Conservation (phyloP, 1,284 basidiomycete genomes). For the Tilletia caries region DNA sequence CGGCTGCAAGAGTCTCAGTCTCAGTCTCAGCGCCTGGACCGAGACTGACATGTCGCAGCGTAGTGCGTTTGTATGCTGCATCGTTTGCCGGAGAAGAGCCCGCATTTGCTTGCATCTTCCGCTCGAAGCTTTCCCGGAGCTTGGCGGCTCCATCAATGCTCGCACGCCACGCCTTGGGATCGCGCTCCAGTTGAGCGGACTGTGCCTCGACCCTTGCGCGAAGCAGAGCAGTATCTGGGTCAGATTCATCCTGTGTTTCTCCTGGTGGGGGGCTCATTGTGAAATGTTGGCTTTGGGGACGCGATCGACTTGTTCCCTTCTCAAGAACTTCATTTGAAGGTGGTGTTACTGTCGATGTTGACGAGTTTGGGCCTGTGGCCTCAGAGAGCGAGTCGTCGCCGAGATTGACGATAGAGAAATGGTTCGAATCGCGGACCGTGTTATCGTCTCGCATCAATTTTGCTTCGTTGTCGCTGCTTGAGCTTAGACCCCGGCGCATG, state of each 20-base stretch:
- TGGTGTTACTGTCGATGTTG: slow-evolving; percentile 2
- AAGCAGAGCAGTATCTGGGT: slow-evolving; percentile 28
- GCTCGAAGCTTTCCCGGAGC: slow-evolving; percentile 45
- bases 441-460: too few species aligned
- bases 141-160: slow-evolving; percentile 46
- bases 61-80: not conserved
- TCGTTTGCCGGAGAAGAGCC: not conserved
- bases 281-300: not conserved
- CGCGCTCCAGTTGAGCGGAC: slow-evolving; percentile 38
- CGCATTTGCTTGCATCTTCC: slow-evolving; percentile 29
- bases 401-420: slow-evolving; percentile 36
- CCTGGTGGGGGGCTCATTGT: not conserved
- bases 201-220: slow-evolving; percentile 38
- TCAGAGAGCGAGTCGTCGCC: slow-evolving; percentile 15
- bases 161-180: slow-evolving; percentile 40
- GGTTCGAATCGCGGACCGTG: slow-evolving; percentile 24
- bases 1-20: not conserved
- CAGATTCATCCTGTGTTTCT: not conserved
- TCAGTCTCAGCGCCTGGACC: not conserved
- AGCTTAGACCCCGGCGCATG: slow-evolving; percentile 10
- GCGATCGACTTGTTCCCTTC: not conserved
- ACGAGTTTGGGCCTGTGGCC: not conserved
- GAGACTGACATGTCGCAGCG: not conserved
- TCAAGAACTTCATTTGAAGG: not conserved
- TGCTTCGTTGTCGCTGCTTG: not conserved